Percentiles rank a stretch among this genome's conserved stretches.
Conservation (phyloP, 2,329 filamentous ascomycete genomes). For the Thelonectria discophora region DNA sequence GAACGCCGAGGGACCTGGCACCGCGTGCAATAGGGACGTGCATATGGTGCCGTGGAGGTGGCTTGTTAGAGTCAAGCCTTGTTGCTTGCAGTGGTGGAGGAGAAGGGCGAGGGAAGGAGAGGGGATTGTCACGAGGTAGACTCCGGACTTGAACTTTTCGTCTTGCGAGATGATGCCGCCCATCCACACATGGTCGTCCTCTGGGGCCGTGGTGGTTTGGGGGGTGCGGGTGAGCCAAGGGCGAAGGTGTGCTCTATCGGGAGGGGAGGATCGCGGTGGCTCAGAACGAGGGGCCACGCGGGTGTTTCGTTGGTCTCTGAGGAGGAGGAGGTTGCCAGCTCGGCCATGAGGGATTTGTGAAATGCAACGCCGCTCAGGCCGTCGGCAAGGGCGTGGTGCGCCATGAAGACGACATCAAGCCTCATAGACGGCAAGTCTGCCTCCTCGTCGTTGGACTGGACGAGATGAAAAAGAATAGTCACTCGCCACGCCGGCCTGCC, state of each 20-base stretch:
- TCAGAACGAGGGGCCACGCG: slow-evolving; percentile 16
- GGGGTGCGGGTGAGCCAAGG: not conserved
- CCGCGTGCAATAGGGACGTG: not conserved
- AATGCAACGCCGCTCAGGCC: slow-evolving; percentile 24
- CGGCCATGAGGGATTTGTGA: slow-evolving; percentile 9
- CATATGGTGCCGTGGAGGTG: slow-evolving; percentile 21
- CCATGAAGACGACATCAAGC: slow-evolving; percentile 17
- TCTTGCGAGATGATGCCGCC: not conserved
- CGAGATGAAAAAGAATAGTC: not conserved
- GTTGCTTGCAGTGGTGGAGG: slow-evolving; percentile 11
- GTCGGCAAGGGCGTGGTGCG: slow-evolving; percentile 28
- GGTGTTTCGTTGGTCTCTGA: fast-evolving
- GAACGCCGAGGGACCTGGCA: not conserved
- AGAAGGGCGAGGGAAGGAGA: fast-evolving
- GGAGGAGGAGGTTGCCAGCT: not conserved
- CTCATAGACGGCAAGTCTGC: not conserved
- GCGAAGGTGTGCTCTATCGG: slow-evolving; percentile 19
- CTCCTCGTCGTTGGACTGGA: not conserved
- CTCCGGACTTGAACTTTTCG: slow-evolving; percentile 1
- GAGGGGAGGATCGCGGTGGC: not conserved
- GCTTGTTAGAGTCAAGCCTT: slow-evolving; percentile 11
- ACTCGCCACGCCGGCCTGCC: slow-evolving; percentile 28
- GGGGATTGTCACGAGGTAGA: slow-evolving; percentile 9
- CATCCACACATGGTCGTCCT: slow-evolving; percentile 17
- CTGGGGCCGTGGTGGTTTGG: not conserved